Percentiles rank a stretch among this genome's conserved stretches.
Conservation (phyloP, 2,329 filamentous ascomycete species). For the Beauveria pseudobassiana region DNA sequence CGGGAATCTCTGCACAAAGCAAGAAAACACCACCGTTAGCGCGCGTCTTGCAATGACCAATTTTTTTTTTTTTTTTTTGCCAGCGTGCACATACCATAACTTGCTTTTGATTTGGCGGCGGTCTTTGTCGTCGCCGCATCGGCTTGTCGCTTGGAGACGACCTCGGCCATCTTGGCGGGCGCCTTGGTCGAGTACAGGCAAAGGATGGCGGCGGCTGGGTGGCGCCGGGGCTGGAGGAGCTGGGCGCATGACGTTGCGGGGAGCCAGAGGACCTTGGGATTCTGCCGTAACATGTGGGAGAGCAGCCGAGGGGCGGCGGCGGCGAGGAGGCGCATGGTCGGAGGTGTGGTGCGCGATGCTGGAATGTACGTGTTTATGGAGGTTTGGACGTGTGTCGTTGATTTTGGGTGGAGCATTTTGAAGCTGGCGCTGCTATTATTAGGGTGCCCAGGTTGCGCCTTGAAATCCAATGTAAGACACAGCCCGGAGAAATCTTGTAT, state of each 20-base stretch:
- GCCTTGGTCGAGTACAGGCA: slow-evolving; percentile 1
- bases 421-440: not conserved
- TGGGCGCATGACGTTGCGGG: not conserved
- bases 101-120: not conserved
- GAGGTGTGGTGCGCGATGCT: not conserved
- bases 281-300: not conserved
- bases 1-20: slow-evolving; percentile 39
- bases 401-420: slow-evolving; percentile 3
- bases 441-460: not conserved
- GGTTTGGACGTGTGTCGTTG: not conserved
- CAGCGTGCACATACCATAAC: not conserved
- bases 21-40: not conserved
- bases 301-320: not conserved
- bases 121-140: not conserved
- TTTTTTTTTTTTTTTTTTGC: no score
- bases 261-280: not conserved
- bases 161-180: not conserved
- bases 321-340: not conserved
- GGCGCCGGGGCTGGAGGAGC: not conserved
- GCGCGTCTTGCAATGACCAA: not conserved
- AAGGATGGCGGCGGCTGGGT: not conserved
- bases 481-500: not conserved
- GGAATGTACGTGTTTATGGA: not conserved
- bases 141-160: slow-evolving; percentile 5
- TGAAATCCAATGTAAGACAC: no score